Evolutionary conservation across 495 filamentous ascomycete species (phyloP).

Genomic region (Cenococcum geophilum): DNA sequence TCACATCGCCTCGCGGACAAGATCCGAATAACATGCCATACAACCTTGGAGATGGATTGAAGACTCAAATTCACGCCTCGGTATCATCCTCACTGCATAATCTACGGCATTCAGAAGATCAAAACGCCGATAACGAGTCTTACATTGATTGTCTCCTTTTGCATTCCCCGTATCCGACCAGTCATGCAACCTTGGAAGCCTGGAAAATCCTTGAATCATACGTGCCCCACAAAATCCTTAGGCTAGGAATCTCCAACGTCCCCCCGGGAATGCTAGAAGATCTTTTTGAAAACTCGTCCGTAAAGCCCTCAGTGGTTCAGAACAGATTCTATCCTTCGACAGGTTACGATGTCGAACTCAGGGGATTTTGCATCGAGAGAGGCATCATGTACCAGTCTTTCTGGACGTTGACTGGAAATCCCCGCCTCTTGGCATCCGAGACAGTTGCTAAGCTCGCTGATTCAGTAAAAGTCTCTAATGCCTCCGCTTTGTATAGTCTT

Average conservation of each 20-base stretch:
- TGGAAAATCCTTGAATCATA: conserved; percentile 59
- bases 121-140: conserved; percentile 37
- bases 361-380: conserved; percentile 55
- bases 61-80: conserved; percentile 58
- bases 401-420: conserved; percentile 75
- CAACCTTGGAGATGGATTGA: conserved; percentile 45
- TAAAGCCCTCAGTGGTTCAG: conserved; percentile 63
- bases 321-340: conserved; percentile 63
- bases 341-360: conserved; percentile 54
- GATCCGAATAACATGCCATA: conserved; percentile 57
- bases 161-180: conserved; percentile 58
- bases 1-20: conserved; percentile 57
- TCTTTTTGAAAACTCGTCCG: conserved; percentile 43
- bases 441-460: conserved; percentile 50
- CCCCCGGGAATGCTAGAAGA: conserved; percentile 48
- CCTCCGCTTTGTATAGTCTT: conserved; percentile 61
- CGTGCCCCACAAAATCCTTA: conserved; percentile 56
- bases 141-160: conserved; percentile 71
- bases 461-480: conserved; percentile 42
- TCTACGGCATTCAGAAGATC: conserved; percentile 40
- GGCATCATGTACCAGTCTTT: conserved; percentile 67
- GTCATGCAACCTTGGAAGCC: conserved; percentile 55
- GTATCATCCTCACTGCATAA: conserved; percentile 64
- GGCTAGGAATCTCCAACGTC: conserved; percentile 70
- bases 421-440: conserved; percentile 46